phyloP scores from a whole-genome alignment of 1,139 yeast genomes.

The Sugiyamaella sp. region DNA sequence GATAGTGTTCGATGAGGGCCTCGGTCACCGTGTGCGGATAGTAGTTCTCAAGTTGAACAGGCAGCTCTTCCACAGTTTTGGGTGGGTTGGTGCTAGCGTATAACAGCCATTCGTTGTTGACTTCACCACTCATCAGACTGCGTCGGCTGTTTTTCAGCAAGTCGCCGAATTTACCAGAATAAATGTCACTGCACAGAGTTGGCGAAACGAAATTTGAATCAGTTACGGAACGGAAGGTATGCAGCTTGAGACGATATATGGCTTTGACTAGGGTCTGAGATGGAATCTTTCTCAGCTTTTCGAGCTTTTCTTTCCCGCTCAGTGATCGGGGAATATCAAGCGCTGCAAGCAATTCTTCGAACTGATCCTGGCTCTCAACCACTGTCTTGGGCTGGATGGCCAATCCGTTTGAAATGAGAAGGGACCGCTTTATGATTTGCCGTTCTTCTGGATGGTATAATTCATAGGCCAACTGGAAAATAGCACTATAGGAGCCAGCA shows the following conservation, averaged over 20 bases:
- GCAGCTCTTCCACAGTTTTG: constrained; percentile 61
- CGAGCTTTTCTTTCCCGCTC: constrained; percentile 33
- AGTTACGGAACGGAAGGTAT: constrained; percentile 48
- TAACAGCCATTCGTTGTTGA: constrained; percentile 43
- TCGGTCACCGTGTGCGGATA: constrained; percentile 42
- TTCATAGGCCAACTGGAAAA: constrained; percentile 47
- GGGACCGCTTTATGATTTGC: constrained; percentile 46
- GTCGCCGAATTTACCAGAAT: constrained; percentile 43
- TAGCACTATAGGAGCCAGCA: constrained; percentile 44
- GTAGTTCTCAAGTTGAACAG: constrained; percentile 49
- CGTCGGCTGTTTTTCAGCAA: constrained; percentile 35
- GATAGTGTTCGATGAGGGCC: constrained; percentile 40
- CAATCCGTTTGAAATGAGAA: constrained; percentile 43
- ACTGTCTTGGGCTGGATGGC: constrained; percentile 45
- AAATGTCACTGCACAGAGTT: constrained; percentile 40
- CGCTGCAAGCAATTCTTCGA: constrained; percentile 41
- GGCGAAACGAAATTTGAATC: constrained; percentile 44
- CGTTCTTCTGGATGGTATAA: constrained; percentile 42
- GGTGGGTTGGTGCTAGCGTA: constrained; percentile 49
- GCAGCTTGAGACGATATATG: constrained; percentile 40
- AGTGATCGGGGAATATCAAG: constrained; percentile 27
- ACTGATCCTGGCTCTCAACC: constrained; percentile 44
- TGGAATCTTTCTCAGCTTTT: constrained; percentile 33
- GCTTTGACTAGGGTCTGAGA: constrained; percentile 36
- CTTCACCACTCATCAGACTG: constrained; percentile 46